Conservation (phyloP, 768 basidiomycete species). For the Auricularia heimuer region DNA sequence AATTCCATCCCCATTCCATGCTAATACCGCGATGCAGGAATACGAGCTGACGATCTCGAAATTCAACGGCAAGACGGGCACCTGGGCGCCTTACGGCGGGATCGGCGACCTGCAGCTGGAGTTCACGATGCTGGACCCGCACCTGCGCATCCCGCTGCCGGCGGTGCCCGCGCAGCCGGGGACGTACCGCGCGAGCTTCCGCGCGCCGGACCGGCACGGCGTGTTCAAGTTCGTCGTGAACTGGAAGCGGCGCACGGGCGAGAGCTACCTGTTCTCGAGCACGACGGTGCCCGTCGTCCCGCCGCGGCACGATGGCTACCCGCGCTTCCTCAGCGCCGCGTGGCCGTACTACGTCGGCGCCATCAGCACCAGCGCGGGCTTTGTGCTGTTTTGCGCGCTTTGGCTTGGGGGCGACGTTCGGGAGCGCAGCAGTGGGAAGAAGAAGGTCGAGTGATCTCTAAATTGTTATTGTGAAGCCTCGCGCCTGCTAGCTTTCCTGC, state of each 20-base stretch:
- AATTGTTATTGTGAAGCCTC: too few relatives aligned
- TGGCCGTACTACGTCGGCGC: conserved; percentile 94
- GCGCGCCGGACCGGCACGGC: conserved; percentile 88
- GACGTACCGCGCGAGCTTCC: conserved; percentile 75
- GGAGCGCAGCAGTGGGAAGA: conserved; percentile 35
- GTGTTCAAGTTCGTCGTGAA: conserved; percentile 96
- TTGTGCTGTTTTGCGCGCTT: conserved; percentile 74
- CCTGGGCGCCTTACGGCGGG: conserved; percentile 66
- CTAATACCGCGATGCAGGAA: conserved; percentile 35
- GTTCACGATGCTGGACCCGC: conserved; percentile 98
- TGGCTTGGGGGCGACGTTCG: conserved; percentile 80
- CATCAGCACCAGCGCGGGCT: conserved; percentile 76
- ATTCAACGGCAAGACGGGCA: conserved; percentile 42
- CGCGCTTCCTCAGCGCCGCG: conserved; percentile 88
- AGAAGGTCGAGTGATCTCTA: neutral
- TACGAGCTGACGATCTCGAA: conserved; percentile 66
- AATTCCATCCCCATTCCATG: conserved; percentile 12
- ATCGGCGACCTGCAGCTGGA: conserved; percentile 82
- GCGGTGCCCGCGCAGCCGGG: conserved; percentile 49
- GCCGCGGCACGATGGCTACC: conserved; percentile 89
- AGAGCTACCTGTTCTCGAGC: conserved; percentile 62
- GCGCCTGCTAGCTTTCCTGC: too few relatives aligned
- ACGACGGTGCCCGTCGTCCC: conserved; percentile 84
- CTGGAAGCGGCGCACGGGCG: conserved; percentile 75
- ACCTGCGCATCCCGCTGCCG: conserved; percentile 70